A percentile compares a stretch with the other conserved stretches of the same genome.
Conservation (phyloP, 306 rosid genomes). For the Vicia villosa region DNA sequence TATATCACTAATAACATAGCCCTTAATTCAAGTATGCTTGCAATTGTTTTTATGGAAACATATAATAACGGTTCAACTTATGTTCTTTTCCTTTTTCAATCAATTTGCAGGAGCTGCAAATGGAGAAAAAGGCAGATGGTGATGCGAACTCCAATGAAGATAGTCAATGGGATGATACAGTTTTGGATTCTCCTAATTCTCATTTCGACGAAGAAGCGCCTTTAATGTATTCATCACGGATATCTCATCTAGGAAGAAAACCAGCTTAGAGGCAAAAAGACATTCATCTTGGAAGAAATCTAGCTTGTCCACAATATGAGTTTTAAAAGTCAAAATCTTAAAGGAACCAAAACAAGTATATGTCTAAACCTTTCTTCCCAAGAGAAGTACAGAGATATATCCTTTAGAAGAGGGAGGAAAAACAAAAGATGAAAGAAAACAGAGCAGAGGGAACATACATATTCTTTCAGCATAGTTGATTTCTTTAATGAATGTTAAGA, state of each 20-base stretch:
- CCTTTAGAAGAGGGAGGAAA: constrained; percentile 21
- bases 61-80: constrained; percentile 11
- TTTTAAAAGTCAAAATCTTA: constrained; percentile 35
- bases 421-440: constrained; percentile 32
- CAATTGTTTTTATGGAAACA: constrained; percentile 28
- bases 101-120: constrained; percentile 70
- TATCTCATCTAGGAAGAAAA: constrained; percentile 71
- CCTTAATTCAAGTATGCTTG: not conserved
- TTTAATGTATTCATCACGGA: constrained; percentile 66
- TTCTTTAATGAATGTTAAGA: constrained; percentile 31
- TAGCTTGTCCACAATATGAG: constrained; percentile 33
- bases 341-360: constrained; percentile 32
- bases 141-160: constrained; percentile 36
- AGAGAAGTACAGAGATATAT: constrained; percentile 23
- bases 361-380: constrained; percentile 35
- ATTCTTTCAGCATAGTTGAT: constrained; percentile 37
- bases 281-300: constrained; percentile 40
- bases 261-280: constrained; percentile 37
- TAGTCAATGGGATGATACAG: constrained; percentile 48
- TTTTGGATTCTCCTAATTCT: constrained; percentile 36
- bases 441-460: constrained; percentile 27
- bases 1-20: not conserved
- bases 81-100: constrained; percentile 30
- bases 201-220: constrained; percentile 78
- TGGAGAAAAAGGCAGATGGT: constrained; percentile 75